These are phyloP conservation scores for Penicillium canescens DNA, from an alignment of 495 filamentous ascomycete genomes.

Conservation along the genomic window DNA sequence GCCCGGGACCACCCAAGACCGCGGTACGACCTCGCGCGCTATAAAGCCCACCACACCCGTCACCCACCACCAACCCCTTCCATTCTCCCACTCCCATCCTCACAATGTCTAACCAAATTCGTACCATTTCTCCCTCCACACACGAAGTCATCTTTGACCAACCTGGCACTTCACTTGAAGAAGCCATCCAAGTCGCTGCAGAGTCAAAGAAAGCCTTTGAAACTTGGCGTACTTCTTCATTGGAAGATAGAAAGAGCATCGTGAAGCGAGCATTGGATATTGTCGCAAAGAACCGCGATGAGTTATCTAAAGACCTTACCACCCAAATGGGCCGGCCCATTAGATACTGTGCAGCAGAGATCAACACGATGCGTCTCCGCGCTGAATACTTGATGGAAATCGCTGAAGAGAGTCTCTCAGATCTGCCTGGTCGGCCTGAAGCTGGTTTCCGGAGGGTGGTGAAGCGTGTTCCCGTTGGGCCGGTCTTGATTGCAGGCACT, in stretches of 20 bases:
- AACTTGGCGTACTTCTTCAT: conserved; percentile 60
- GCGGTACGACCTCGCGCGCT: conserved; percentile 4
- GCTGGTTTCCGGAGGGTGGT: conserved; percentile 87
- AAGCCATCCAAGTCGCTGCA: conserved; percentile 65
- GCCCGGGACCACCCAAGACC: background rate
- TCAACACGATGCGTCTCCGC: conserved; percentile 78
- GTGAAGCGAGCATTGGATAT: conserved; percentile 74
- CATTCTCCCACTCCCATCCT: background rate
- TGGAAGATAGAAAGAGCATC: conserved; percentile 73
- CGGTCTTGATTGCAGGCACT: conserved; percentile 82
- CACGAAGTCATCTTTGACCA: conserved; percentile 80
- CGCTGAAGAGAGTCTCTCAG: conserved; percentile 62
- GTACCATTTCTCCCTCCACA: conserved; percentile 86
- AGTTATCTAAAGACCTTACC: conserved; percentile 77
- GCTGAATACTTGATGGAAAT: conserved; percentile 83
- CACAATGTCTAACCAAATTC: conserved; percentile 80
- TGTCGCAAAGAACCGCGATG: conserved; percentile 68
- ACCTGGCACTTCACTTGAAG: conserved; percentile 66
- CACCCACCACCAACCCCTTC: conserved; percentile 1
- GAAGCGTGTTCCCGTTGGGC: conserved; percentile 80
- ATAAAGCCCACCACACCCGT: conserved; percentile 16
- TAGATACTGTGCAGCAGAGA: conserved; percentile 77
- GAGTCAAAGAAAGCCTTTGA: conserved; percentile 71
- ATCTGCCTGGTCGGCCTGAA: conserved; percentile 75
- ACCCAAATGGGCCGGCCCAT: conserved; percentile 96